Conservation (phyloP, 2,329 filamentous ascomycete genomes). For the Dothiorella sarmentorum region DNA sequence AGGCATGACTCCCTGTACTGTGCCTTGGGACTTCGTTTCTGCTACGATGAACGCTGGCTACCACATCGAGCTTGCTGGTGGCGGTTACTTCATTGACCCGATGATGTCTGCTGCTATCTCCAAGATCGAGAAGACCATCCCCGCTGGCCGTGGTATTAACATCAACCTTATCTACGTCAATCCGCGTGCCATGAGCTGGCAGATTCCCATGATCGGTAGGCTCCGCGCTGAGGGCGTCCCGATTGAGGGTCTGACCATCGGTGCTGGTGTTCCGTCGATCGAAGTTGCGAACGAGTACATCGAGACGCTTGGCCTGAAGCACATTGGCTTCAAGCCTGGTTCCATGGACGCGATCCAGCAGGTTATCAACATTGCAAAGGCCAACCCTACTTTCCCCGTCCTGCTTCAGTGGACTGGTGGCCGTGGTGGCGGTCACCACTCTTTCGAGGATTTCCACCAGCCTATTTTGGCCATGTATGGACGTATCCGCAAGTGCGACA, state of each 20-base stretch:
- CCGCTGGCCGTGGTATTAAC: conserved; percentile 50
- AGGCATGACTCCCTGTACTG: conserved; percentile 49
- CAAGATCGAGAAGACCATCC: conserved; percentile 44
- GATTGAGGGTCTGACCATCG: conserved; percentile 48
- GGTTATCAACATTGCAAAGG: conserved; percentile 47
- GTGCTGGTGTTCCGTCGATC: conserved; percentile 48
- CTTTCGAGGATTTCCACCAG: conserved; percentile 50
- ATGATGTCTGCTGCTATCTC: conserved; percentile 46
- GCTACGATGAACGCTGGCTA: conserved; percentile 53
- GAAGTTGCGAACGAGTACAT: conserved; percentile 50
- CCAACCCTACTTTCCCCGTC: conserved; percentile 45
- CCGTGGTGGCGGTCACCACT: conserved; percentile 50
- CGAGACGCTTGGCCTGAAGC: conserved; percentile 55
- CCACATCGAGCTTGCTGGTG: conserved; percentile 49
- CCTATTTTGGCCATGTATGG: conserved; percentile 47
- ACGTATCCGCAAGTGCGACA: conserved; percentile 43
- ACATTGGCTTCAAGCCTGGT: conserved; percentile 49
- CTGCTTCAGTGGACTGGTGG: conserved; percentile 51
- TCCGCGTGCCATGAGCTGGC: conserved; percentile 52
- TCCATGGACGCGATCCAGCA: conserved; percentile 45
- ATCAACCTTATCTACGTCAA: conserved; percentile 55
- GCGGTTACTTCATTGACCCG: conserved; percentile 48
- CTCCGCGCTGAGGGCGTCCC: conserved; percentile 46
- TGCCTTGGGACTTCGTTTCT: conserved; percentile 50
- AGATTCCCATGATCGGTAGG: conserved; percentile 50